phyloP scores from a whole-genome alignment of 1,284 basidiomycete species.

The Cutaneotrichosporon cyanovorans region DNA sequence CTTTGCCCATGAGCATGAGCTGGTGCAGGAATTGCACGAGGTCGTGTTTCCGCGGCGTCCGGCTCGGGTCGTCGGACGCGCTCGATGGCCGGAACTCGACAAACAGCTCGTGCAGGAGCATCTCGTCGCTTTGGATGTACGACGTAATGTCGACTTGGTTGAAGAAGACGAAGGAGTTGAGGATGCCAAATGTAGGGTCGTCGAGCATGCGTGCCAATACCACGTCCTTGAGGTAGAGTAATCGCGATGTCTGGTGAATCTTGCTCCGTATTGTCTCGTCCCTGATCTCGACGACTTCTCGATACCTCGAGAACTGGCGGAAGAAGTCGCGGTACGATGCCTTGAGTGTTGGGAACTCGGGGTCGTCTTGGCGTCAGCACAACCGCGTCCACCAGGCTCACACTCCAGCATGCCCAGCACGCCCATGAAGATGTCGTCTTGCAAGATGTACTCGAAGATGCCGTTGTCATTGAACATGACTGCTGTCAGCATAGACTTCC shows the following conservation, averaged over 20 bases:
- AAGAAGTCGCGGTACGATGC: slow-evolving; percentile 95
- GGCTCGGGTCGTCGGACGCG: slow-evolving; percentile 15
- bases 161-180: slow-evolving; percentile 96
- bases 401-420: slow-evolving; percentile 97
- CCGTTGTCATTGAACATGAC: slow-evolving; percentile 92
- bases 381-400: slow-evolving; percentile 47
- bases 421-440: slow-evolving; percentile 85
- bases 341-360: slow-evolving; percentile 90
- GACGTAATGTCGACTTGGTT: slow-evolving; percentile 97
- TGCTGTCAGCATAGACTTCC: slow-evolving; percentile 40
- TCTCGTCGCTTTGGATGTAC: slow-evolving; percentile 71
- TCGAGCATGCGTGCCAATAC: slow-evolving; percentile 90
- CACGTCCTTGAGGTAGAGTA: slow-evolving; percentile 96
- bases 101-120: slow-evolving; percentile 71
- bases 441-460: slow-evolving; percentile 89
- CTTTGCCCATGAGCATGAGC: slow-evolving; percentile 91
- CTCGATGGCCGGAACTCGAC: slow-evolving; percentile 55
- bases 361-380: slow-evolving; percentile 63
- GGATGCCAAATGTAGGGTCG: slow-evolving; percentile 92
- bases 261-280: slow-evolving; percentile 69
- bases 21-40: slow-evolving; percentile 84
- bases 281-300: slow-evolving; percentile 73
- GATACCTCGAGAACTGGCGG: slow-evolving; percentile 68
- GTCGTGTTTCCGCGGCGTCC: slow-evolving; percentile 54
- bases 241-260: slow-evolving; percentile 91